Conservation (phyloP, 805 yeast species). For the Scheffersomyces amazonensis region DNA sequence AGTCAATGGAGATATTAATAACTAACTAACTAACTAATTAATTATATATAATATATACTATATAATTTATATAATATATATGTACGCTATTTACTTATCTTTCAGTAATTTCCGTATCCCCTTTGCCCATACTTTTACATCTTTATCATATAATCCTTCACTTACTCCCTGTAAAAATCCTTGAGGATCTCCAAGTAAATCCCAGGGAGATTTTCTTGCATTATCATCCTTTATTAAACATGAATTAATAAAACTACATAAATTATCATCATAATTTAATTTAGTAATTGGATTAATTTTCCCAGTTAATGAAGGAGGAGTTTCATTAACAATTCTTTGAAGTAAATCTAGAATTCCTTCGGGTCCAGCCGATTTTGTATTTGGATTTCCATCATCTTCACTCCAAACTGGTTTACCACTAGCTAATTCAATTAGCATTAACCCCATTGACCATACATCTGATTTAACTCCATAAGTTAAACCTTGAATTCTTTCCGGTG, state of each 20-base stretch:
- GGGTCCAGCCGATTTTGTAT: slow-evolving; percentile 36
- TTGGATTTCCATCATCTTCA: slow-evolving; percentile 36
- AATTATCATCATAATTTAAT: slow-evolving; percentile 36
- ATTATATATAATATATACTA: too few relatives aligned
- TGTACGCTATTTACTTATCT: slow-evolving; percentile 14
- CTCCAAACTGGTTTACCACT: slow-evolving; percentile 81
- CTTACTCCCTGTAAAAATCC: slow-evolving; percentile 30
- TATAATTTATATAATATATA: slow-evolving; percentile 1
- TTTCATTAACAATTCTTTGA: slow-evolving; percentile 91
- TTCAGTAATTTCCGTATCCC: slow-evolving; percentile 30
- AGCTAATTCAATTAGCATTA: slow-evolving; percentile 85
- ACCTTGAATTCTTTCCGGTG: slow-evolving; percentile 97
- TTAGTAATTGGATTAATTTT: slow-evolving; percentile 27
- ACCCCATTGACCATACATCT: slow-evolving; percentile 96
- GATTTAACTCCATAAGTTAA: slow-evolving; percentile 90
- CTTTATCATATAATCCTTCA: slow-evolving; percentile 30
- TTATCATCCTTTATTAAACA: slow-evolving; percentile 71
- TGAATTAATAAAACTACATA: slow-evolving; percentile 67
- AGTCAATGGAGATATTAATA: slow-evolving; percentile 47
- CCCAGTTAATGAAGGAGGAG: slow-evolving; percentile 65
- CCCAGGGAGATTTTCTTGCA: slow-evolving; percentile 71
- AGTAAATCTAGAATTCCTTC: slow-evolving; percentile 86
- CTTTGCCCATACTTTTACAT: slow-evolving; percentile 41
- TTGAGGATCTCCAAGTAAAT: slow-evolving; percentile 44
- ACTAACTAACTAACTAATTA: background rate